These are phyloP conservation scores for Hypoxylon perforatum DNA, from an alignment of 495 filamentous ascomycete genomes.

Conservation along the genomic window DNA sequence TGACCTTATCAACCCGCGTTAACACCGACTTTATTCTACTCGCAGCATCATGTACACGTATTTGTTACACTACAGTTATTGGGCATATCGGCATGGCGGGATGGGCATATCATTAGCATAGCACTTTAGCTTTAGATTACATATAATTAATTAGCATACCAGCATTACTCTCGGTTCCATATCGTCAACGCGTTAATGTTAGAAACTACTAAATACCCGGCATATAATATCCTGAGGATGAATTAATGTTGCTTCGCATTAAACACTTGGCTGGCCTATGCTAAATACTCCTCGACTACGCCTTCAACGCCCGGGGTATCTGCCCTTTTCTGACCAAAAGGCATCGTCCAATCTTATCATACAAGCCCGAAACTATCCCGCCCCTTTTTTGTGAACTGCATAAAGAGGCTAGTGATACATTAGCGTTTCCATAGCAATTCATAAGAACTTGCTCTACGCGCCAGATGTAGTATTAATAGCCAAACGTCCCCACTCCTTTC, in stretches of 20 bases:
- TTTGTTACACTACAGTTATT: slow-evolving; percentile 1
- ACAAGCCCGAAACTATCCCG: slow-evolving; percentile 12
- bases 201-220: too few relatives aligned
- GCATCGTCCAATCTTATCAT: slow-evolving; percentile 26
- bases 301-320: slow-evolving; percentile 41
- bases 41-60: slow-evolving; percentile 9
- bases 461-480: not conserved
- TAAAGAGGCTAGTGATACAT: slow-evolving; percentile 8
- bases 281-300: slow-evolving; percentile 3
- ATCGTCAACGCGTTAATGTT: too few relatives aligned
- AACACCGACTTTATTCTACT: not conserved
- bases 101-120: slow-evolving; percentile 20
- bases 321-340: slow-evolving; percentile 27
- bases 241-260: too few relatives aligned
- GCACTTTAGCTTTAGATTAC: not conserved
- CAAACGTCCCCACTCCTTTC: too few relatives aligned
- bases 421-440: not conserved
- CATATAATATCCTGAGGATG: too few relatives aligned
- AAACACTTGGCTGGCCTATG: not conserved
- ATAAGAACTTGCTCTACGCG: not conserved
- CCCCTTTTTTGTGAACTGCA: not conserved
- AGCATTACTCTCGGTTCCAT: not conserved
- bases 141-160: not conserved
- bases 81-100: slow-evolving; percentile 3
- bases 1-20: not conserved